Evolutionary conservation across 1,284 basidiomycete species (phyloP).

Genomic region (Moesziomyces sp.): DNA sequence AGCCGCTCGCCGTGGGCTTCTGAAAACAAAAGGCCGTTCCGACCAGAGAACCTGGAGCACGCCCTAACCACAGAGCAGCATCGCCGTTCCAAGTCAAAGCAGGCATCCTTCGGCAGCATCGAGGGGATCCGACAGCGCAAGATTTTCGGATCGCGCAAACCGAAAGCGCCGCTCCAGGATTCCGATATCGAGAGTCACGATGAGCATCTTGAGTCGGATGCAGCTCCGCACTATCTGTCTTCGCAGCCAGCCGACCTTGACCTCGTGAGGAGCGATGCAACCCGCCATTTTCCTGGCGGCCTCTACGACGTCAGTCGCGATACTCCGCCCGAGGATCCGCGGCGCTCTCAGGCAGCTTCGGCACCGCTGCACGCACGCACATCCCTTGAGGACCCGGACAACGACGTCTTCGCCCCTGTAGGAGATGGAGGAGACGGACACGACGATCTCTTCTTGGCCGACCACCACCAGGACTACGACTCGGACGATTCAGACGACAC

Average conservation of each 20-base stretch:
- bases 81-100: constrained; percentile 7
- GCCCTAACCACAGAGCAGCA: constrained; percentile 29
- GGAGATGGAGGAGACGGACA: neutral
- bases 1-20: neutral
- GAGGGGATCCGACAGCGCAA: constrained; percentile 19
- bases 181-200: constrained; percentile 19
- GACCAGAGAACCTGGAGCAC: constrained; percentile 14
- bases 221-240: constrained; percentile 9
- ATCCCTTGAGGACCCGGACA: neutral
- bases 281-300: constrained; percentile 39
- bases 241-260: constrained; percentile 8
- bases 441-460: constrained; percentile 7
- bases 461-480: constrained; percentile 18
- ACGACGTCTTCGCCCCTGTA: constrained; percentile 5
- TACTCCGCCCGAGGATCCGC: constrained; percentile 1
- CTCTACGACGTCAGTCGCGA: constrained; percentile 19
- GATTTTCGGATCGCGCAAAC: constrained; percentile 10
- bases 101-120: constrained; percentile 9
- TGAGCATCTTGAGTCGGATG: neutral
- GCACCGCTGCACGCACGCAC: neutral
- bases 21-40: constrained; percentile 1
- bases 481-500: constrained; percentile 48
- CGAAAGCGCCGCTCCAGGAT: constrained; percentile 3
- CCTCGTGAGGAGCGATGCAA: constrained; percentile 8
- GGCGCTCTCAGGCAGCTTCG: neutral